Evolutionary conservation across 169 alveolate species (phyloP).

Genomic region (Plasmodium sp.): DNA sequence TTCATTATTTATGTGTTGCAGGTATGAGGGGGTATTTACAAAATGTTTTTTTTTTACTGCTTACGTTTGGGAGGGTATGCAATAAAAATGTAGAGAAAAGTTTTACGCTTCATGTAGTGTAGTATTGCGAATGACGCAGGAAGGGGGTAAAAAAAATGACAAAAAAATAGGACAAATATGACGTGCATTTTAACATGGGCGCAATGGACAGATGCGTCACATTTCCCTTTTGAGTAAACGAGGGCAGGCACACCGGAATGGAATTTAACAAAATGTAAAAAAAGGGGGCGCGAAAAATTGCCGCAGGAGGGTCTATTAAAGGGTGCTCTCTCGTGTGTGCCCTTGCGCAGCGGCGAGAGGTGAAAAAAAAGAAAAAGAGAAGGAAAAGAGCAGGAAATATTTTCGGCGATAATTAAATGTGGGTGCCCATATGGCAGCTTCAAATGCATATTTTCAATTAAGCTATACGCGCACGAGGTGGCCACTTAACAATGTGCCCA

Average conservation of each 20-base stretch:
- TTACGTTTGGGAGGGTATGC: background rate
- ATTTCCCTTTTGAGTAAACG: background rate
- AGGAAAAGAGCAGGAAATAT: background rate
- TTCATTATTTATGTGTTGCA: constrained; percentile 14
- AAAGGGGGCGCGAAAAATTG: background rate
- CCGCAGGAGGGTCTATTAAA: background rate
- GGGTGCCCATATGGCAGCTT: background rate
- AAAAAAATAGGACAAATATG: background rate
- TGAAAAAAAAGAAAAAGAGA: background rate
- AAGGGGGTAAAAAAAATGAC: background rate
- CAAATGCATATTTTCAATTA: background rate
- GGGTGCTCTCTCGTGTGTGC: background rate
- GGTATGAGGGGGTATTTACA: background rate
- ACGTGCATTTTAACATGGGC: background rate
- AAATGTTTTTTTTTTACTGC: background rate
- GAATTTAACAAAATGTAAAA: background rate
- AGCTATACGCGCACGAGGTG: background rate
- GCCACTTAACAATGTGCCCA: background rate
- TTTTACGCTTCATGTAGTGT: background rate
- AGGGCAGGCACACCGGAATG: background rate
- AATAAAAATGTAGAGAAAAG: background rate
- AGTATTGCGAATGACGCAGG: background rate
- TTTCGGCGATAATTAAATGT: background rate
- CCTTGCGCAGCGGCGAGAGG: background rate
- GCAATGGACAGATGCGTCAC: background rate